Evolutionary conservation across 257 asterid species (phyloP).

Genomic region (Gentiana dahurica): DNA sequence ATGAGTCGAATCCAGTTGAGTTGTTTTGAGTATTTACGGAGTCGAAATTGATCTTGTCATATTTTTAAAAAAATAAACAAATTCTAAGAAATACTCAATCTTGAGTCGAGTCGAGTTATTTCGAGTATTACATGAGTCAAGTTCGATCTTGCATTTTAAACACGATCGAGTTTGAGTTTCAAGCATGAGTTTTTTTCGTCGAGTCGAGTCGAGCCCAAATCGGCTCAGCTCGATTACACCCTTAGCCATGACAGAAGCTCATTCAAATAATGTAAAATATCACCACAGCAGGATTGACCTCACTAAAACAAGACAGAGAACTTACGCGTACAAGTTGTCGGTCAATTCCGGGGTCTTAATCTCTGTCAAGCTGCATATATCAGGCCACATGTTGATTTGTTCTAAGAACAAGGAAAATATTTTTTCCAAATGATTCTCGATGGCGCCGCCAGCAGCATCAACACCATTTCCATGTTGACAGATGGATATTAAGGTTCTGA

Average conservation of each 20-base stretch:
- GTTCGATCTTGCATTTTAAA: no score
- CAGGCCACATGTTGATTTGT: constrained; percentile 84
- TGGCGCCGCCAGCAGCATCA: constrained; percentile 26
- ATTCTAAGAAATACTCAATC: no score
- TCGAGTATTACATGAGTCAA: no score
- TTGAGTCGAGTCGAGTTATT: no score
- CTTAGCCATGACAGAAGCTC: not conserved
- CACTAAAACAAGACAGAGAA: not conserved
- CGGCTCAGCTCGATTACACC: no score
- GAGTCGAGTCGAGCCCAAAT: no score
- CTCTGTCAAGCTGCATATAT: constrained; percentile 78
- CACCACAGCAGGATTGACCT: not conserved
- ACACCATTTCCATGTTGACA: constrained; percentile 31
- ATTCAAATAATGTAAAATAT: not conserved
- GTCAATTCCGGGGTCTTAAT: constrained; percentile 63
- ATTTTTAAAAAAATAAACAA: no score
- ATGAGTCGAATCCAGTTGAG: no score
- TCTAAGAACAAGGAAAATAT: constrained; percentile 78
- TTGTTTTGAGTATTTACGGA: no score
- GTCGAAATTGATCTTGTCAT: no score
- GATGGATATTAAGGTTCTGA: constrained; percentile 61
- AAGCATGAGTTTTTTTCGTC: no score
- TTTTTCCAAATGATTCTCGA: constrained; percentile 73
- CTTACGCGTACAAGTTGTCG: constrained; percentile 71
- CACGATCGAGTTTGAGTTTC: no score